Conservation (phyloP, 495 filamentous ascomycete species). For the Staphylotrichum tortipilum region DNA sequence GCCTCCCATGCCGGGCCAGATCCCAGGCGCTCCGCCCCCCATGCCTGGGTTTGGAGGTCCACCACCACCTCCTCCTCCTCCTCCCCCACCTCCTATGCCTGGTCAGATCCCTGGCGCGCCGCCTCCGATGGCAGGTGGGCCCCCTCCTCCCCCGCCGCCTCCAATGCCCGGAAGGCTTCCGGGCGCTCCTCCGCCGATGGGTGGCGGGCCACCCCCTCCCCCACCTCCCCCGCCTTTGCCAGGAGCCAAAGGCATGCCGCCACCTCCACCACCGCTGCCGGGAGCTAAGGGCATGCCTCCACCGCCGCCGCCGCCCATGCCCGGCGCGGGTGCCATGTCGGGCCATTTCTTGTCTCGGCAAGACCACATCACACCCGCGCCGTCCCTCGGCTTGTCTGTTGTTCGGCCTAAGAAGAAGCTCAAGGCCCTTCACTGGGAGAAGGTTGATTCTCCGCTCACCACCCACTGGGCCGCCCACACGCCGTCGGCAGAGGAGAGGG, state of each 20-base stretch:
- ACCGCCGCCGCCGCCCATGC: conserved; percentile 49
- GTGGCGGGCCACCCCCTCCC: conserved; percentile 28
- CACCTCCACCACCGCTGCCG: conserved; percentile 38
- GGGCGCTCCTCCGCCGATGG: conserved; percentile 42
- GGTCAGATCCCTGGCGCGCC: conserved; percentile 28
- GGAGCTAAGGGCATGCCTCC: conserved; percentile 32
- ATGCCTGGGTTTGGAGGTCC: background rate
- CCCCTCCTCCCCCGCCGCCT: conserved; percentile 29
- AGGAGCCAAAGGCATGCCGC: conserved; percentile 30
- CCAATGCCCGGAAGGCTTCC: conserved; percentile 41
- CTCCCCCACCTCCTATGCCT: conserved; percentile 32
- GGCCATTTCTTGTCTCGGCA: conserved; percentile 47
- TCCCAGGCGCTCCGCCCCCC: conserved; percentile 44
- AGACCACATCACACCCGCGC: conserved; percentile 21
- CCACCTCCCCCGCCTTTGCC: conserved; percentile 39
- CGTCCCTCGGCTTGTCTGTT: conserved; percentile 53
- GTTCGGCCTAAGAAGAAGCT: conserved; percentile 96
- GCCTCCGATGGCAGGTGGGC: conserved; percentile 34
- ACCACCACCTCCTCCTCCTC: conserved; percentile 17
- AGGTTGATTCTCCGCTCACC: conserved; percentile 86
- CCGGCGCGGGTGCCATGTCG: conserved; percentile 50
- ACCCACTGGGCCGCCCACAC: conserved; percentile 92
- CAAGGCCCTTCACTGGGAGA: conserved; percentile 98
- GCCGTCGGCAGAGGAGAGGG: conserved; percentile 70
- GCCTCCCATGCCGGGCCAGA: conserved; percentile 38